Conservation (phyloP, 1,284 basidiomycete genomes). For the Thecaphora frezii region DNA sequence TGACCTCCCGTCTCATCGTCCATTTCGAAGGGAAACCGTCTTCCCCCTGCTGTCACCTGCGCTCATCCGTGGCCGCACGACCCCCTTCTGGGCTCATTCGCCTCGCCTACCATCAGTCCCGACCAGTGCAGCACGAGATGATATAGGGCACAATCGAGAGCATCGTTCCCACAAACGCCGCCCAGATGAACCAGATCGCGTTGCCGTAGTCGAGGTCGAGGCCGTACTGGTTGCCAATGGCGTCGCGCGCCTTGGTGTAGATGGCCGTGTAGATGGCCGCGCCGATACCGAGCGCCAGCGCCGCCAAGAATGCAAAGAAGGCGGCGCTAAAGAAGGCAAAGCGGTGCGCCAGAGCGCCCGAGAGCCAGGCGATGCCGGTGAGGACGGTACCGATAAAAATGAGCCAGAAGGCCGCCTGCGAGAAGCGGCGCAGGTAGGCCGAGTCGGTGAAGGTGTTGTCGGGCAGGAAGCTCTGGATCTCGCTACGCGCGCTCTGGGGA, state of each 20-base stretch:
- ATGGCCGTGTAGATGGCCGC: slow-evolving; percentile 53
- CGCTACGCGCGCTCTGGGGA: slow-evolving; percentile 9
- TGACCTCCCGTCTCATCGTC: too few species aligned
- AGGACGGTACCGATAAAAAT: slow-evolving; percentile 54
- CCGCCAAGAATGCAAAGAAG: slow-evolving; percentile 43
- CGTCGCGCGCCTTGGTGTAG: slow-evolving; percentile 28
- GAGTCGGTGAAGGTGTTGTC: slow-evolving; percentile 30
- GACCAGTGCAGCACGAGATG: slow-evolving; percentile 38
- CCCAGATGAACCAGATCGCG: slow-evolving; percentile 55
- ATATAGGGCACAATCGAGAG: slow-evolving; percentile 47
- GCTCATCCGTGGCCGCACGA: too few species aligned
- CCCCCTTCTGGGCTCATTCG: background rate
- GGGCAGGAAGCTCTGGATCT: slow-evolving; percentile 21
- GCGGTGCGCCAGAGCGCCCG: slow-evolving; percentile 43
- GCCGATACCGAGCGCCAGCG: slow-evolving; percentile 40
- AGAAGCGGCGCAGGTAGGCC: slow-evolving; percentile 38
- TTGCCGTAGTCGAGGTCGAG: slow-evolving; percentile 44
- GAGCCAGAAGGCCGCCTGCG: slow-evolving; percentile 48
- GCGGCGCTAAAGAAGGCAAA: slow-evolving; percentile 49
- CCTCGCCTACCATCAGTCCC: slow-evolving; percentile 4
- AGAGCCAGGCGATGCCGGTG: slow-evolving; percentile 46
- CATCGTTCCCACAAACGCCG: slow-evolving; percentile 34
- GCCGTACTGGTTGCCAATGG: slow-evolving; percentile 24
- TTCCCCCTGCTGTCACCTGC: too few species aligned
- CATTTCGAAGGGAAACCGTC: too few species aligned